Conservation (phyloP, 2,329 filamentous ascomycete genomes). For the Metarhizium guizhouense region DNA sequence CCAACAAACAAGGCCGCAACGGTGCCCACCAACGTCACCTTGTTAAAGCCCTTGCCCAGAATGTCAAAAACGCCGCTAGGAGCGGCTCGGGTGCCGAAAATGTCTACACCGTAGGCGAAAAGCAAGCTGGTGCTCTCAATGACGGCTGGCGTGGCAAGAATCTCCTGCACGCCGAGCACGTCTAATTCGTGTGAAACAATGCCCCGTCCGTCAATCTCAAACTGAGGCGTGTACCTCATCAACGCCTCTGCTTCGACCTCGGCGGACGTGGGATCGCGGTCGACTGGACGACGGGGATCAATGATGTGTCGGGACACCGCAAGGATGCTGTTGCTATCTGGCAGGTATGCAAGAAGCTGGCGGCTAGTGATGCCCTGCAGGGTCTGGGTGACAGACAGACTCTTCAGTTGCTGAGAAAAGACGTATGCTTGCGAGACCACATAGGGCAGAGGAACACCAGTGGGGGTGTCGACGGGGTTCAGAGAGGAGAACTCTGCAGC, state of each 20-base stretch:
- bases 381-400: constrained; percentile 79
- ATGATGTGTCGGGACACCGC: constrained; percentile 71
- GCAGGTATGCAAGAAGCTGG: constrained; percentile 70
- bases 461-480: constrained; percentile 49
- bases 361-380: constrained; percentile 84
- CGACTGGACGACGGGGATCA: constrained; percentile 79
- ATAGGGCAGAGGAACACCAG: constrained; percentile 55
- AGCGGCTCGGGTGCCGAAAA: constrained; percentile 80
- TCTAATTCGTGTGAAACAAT: constrained; percentile 76
- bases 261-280: constrained; percentile 68
- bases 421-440: constrained; percentile 75
- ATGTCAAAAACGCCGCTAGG: constrained; percentile 90
- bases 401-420: constrained; percentile 67
- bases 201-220: constrained; percentile 78
- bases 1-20: constrained; percentile 71
- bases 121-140: constrained; percentile 90
- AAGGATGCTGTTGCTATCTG: constrained; percentile 63
- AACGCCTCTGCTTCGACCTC: constrained; percentile 78
- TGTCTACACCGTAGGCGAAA: constrained; percentile 78
- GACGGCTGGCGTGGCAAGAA: constrained; percentile 67
- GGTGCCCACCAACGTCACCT: constrained; percentile 73
- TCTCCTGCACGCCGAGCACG: constrained; percentile 62
- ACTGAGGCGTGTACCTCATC: constrained; percentile 60
- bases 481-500: constrained; percentile 70
- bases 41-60: constrained; percentile 88